Evolutionary conservation across 2,329 filamentous ascomycete genomes (phyloP).

Genomic region (Microdochium trichocladiopsis): DNA sequence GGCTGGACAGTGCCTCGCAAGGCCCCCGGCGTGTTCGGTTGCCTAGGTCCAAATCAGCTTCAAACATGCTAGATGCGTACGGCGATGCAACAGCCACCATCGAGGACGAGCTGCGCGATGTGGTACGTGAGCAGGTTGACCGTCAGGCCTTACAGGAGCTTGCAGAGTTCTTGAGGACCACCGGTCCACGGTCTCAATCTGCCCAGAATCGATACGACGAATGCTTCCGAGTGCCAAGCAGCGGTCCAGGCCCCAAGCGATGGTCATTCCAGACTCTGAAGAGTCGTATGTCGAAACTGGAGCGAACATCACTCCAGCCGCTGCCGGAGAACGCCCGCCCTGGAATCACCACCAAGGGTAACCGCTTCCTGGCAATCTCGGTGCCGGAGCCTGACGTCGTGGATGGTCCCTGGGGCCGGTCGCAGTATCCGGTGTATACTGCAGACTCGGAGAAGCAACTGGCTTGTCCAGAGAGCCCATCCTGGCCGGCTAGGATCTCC

Average conservation of each 20-base stretch:
- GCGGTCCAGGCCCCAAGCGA: slow-evolving; percentile 1
- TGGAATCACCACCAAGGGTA: slow-evolving; percentile 8
- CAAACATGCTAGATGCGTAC: slow-evolving; percentile 13
- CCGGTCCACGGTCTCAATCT: slow-evolving; percentile 9
- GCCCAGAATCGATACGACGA: slow-evolving; percentile 8
- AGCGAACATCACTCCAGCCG: not conserved
- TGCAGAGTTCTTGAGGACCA: slow-evolving; percentile 13
- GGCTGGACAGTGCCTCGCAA: not conserved
- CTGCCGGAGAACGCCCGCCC: slow-evolving; percentile 8
- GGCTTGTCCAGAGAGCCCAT: not conserved
- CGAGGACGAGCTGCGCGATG: slow-evolving; percentile 6
- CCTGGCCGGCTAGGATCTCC: slow-evolving; percentile 12
- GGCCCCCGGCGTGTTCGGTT: slow-evolving; percentile 7
- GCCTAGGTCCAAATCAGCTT: slow-evolving; percentile 17
- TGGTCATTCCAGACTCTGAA: slow-evolving; percentile 14
- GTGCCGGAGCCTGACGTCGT: slow-evolving; percentile 4
- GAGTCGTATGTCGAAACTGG: slow-evolving; percentile 8
- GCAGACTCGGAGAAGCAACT: not conserved
- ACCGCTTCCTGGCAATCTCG: slow-evolving; percentile 10
- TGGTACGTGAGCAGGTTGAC: slow-evolving; percentile 9
- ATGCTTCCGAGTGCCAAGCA: slow-evolving; percentile 6
- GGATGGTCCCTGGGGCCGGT: slow-evolving; percentile 10
- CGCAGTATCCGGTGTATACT: slow-evolving; percentile 11
- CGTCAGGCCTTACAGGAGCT: slow-evolving; percentile 11
- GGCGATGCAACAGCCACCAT: slow-evolving; percentile 1